Evolutionary conservation across 2,329 filamentous ascomycete species (phyloP), one percentile per base, ranked within the genome.

Genomic region (Aureobasidium sp.): DNA sequence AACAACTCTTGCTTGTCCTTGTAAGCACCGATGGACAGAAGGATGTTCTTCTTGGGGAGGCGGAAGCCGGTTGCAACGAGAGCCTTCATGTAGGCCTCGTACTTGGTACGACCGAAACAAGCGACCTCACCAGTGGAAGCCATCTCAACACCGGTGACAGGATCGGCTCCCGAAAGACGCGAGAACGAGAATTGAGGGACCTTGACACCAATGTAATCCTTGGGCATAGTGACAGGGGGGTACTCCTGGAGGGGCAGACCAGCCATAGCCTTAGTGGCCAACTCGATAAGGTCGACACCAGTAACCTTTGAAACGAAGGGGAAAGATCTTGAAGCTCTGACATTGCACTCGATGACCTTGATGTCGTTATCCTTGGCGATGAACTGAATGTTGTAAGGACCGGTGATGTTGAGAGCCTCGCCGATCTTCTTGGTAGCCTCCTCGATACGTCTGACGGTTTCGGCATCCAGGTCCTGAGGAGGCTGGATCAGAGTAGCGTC

Each of bases 321-420:
- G 82, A 97, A 97, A 0, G 93, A 97, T 67, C 94, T 85, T 49
- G 94, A 97, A 17, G 94, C 94, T 66, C 94, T 88, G 64, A 97
- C 94, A 71, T 99, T 99, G 78, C 94, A 97, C 79, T 99, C 94
- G 67, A 99, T 99, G 67, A 99, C 94, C 82, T 97, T 97, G 81
- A 99, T 97, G 68, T 97, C 93, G 74, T 97, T 97, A 75, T 97
- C 92, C 80, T 97, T 97, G 70, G 94, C 94, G 70, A 99, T 99
- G 79, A 99, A 97, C 75, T 99, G 94, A 66, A 99, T 99, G 78
- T 99, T 99, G 84, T 89, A 97, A 25, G 94, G 94, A 55, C 94
- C 94, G 44, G 94, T 97, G 62, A 99, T 88, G 73, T 97, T 97
- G 63, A 97, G 83, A 17, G 94, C 93, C 65, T 89, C 87, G 67